Percentiles rank a stretch among this genome's conserved stretches.
phyloP scores from a whole-genome alignment of 2,329 filamentous ascomycete species.

The Talaromyces sp. region DNA sequence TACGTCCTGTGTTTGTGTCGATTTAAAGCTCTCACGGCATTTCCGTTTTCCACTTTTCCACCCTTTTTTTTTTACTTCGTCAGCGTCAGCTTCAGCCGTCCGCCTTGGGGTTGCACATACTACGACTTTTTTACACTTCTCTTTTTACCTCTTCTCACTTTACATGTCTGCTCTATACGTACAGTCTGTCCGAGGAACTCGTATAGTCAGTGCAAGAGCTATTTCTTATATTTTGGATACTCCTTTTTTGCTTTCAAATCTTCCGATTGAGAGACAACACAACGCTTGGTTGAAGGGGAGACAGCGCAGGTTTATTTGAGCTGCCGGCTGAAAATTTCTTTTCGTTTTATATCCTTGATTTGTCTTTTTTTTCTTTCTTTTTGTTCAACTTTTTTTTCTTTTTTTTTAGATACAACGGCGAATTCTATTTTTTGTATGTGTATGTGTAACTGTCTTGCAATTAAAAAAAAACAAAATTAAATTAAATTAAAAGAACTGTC shows the following conservation, averaged over 20 bases:
- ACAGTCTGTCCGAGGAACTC: not conserved
- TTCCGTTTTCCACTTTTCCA: not conserved
- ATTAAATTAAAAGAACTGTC: not conserved
- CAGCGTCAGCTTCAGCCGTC: constrained; percentile 1
- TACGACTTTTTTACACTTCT: not conserved
- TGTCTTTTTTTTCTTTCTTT: constrained; percentile 6
- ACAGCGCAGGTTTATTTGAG: not conserved
- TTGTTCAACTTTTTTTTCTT: not conserved
- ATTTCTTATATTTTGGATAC: constrained; percentile 4
- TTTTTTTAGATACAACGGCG: constrained; percentile 10
- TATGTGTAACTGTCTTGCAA: not conserved
- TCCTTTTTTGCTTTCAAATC: not conserved
- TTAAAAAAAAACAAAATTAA: not conserved
- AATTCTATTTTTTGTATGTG: not conserved
- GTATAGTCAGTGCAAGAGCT: not conserved
- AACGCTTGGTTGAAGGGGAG: not conserved
- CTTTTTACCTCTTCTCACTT: constrained; percentile 4
- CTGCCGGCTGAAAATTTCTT: constrained; percentile 8
- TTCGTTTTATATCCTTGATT: constrained; percentile 16
- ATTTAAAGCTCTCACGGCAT: constrained; percentile 13
- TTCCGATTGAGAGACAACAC: constrained; percentile 1
- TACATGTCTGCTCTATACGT: not conserved
- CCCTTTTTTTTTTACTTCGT: constrained; percentile 6
- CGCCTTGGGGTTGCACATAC: constrained; percentile 8
- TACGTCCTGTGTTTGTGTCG: constrained; percentile 12